Evolutionary conservation across 2,329 filamentous ascomycete genomes (phyloP).

Genomic region (Magnaporthales sp.): DNA sequence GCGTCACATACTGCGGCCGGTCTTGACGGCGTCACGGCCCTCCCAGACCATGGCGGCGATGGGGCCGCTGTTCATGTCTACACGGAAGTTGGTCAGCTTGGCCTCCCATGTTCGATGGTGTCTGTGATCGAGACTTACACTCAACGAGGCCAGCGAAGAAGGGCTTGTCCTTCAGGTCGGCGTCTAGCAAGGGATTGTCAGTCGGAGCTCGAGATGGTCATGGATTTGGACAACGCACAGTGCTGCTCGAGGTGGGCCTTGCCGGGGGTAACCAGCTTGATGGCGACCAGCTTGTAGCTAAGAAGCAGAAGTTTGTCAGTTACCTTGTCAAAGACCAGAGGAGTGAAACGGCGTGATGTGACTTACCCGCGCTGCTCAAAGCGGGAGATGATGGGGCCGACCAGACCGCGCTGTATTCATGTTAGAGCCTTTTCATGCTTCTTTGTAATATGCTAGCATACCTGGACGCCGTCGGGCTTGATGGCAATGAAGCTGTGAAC

Average conservation of each 20-base stretch:
- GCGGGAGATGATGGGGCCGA: slow-evolving; percentile 95
- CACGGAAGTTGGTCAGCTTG: neutral
- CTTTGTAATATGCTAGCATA: slow-evolving; percentile 34
- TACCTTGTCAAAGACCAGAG: slow-evolving; percentile 7
- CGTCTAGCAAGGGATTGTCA: slow-evolving; percentile 40
- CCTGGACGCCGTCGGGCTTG: slow-evolving; percentile 99
- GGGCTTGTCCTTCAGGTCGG: slow-evolving; percentile 83
- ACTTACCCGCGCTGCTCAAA: slow-evolving; percentile 92
- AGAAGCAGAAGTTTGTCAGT: slow-evolving; percentile 5
- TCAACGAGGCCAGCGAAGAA: slow-evolving; percentile 94
- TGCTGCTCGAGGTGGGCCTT: slow-evolving; percentile 97
- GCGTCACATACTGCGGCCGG: slow-evolving; percentile 66
- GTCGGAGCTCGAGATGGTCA: neutral
- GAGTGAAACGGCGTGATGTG: slow-evolving; percentile 10
- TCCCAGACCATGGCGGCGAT: slow-evolving; percentile 99
- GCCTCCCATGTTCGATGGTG: neutral
- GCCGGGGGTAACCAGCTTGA: slow-evolving; percentile 86
- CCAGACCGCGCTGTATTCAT: slow-evolving; percentile 71
- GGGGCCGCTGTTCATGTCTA: slow-evolving; percentile 95
- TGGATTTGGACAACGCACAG: slow-evolving; percentile 43
- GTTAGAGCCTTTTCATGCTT: slow-evolving; percentile 12
- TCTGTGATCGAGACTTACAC: slow-evolving; percentile 48
- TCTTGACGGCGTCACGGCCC: slow-evolving; percentile 98
- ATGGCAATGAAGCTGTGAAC: slow-evolving; percentile 90
- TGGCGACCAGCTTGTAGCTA: slow-evolving; percentile 95